Conservation (phyloP, 129 eudicot species). For the Pittosporum tobira region DNA sequence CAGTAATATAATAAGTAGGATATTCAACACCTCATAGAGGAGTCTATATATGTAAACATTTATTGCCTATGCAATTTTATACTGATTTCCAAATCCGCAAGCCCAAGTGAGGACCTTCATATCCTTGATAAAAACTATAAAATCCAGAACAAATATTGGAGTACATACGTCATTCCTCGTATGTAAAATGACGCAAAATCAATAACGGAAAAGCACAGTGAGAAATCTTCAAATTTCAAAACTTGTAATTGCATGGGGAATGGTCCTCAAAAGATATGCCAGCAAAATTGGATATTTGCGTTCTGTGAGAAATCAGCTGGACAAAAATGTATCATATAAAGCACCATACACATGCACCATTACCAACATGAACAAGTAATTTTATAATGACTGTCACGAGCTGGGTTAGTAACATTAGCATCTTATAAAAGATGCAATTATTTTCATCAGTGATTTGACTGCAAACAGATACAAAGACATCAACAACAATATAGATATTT, state of each 20-base stretch:
- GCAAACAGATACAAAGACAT: background rate
- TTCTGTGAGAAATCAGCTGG: no score
- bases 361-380: no score
- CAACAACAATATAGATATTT: constrained; percentile 1
- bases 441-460: background rate
- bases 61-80: background rate
- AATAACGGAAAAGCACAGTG: background rate
- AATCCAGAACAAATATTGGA: no score
- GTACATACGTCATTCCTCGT: background rate
- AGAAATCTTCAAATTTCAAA: background rate
- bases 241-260: background rate
- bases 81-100: background rate
- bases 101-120: background rate
- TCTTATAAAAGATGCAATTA: background rate
- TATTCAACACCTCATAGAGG: background rate
- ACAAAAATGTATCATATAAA: no score
- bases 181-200: no score
- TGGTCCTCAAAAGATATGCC: background rate
- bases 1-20: no score
- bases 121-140: background rate
- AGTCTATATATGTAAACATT: background rate
- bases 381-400: background rate
- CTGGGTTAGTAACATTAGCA: no score
- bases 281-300: no score
- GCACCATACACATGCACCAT: no score